Conservation (phyloP, 768 basidiomycete genomes). For the Hebeloma cylindrosporum region DNA sequence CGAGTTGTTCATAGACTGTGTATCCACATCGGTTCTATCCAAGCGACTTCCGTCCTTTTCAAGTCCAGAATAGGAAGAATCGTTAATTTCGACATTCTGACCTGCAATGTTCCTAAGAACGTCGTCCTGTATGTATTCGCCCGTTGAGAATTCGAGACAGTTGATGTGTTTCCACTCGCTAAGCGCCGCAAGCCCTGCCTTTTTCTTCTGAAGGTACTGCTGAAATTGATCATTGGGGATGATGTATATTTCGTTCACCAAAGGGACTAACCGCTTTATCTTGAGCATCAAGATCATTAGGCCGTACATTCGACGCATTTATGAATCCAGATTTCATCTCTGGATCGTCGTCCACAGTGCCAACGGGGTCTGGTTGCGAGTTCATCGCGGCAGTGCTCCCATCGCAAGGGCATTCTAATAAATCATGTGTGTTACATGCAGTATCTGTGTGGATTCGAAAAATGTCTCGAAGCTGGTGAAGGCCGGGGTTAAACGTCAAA, state of each 20-base stretch:
- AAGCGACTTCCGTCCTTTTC: slow-evolving; percentile 14
- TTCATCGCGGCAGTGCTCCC: slow-evolving; percentile 7
- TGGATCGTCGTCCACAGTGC: slow-evolving; percentile 25
- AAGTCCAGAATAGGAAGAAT: neutral
- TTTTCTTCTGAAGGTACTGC: slow-evolving; percentile 70
- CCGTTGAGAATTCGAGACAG: slow-evolving; percentile 50
- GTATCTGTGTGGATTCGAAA: slow-evolving; percentile 84
- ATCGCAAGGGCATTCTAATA: slow-evolving; percentile 78
- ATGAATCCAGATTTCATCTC: slow-evolving; percentile 52
- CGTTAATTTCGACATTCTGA: neutral
- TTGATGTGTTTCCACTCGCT: slow-evolving; percentile 86
- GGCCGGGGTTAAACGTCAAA: neutral
- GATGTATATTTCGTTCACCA: neutral
- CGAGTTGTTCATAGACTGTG: slow-evolving; percentile 36
- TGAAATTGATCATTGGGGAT: slow-evolving; percentile 8
- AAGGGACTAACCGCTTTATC: slow-evolving; percentile 50
- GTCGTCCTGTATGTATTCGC: slow-evolving; percentile 60
- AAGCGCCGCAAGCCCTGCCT: slow-evolving; percentile 65
- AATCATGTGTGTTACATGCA: slow-evolving; percentile 88
- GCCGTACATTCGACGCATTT: slow-evolving; percentile 60
- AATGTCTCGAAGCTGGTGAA: slow-evolving; percentile 80
- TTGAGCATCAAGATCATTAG: slow-evolving; percentile 40
- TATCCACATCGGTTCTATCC: slow-evolving; percentile 44
- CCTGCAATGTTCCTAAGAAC: slow-evolving; percentile 46
- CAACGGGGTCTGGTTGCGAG: neutral